Base-by-base conservation (phyloP, 2,329 filamentous ascomycete genomes). In the Cladophialophora yegresii region DNA sequence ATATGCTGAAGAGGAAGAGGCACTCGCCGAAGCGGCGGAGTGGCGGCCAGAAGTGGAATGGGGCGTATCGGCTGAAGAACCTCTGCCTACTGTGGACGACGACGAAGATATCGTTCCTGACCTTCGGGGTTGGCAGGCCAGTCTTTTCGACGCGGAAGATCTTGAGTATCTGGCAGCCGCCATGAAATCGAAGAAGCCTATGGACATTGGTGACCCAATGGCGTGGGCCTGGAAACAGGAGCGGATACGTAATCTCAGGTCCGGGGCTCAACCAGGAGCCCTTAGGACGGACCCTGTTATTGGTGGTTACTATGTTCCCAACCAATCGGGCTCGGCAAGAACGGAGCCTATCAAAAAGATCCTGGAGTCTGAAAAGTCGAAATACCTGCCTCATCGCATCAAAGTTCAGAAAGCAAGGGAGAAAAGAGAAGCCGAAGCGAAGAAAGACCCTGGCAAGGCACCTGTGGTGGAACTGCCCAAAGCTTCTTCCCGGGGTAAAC, bases 331-430 rank as follows among this genome's bases (percentile, higher is more conserved):
- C 36, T 90, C 87, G 71, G 95, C 95, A 62, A 87, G 95, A 62
- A 97, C 95, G 0, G 93, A 99, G 79, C 93, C 92, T 30, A 88
- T 92, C 72, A 93, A 96, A 81, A 96, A 93, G 81, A 98, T 99
- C 62, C 84, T 96, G 67, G 96, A 99, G 76, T 91, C 92, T 0
- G 95, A 99, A 76, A 99, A 99, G 81, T 96, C 93, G 30, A 96
- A 97, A 75, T 99, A 99, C 75, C 84, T 99, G 7, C 95, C 95
- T 47, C 95, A 99, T 81, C 93, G 96, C 69, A 95, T 99, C 79
- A 96, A 96, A 74, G 92, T 99, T 22, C 91, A 95, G 76, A 95
- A 89, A 78, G 91, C 89, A 26, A 87, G 93, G 58, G 93, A 97
- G 76, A 92, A 95, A 76, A 89, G 92, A n/a, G 89, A 97, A 76